A percentile compares a stretch with the other conserved stretches of the same genome.
Evolutionary conservation across 2,329 filamentous ascomycete genomes (phyloP).

Genomic region (Apiospora marii): DNA sequence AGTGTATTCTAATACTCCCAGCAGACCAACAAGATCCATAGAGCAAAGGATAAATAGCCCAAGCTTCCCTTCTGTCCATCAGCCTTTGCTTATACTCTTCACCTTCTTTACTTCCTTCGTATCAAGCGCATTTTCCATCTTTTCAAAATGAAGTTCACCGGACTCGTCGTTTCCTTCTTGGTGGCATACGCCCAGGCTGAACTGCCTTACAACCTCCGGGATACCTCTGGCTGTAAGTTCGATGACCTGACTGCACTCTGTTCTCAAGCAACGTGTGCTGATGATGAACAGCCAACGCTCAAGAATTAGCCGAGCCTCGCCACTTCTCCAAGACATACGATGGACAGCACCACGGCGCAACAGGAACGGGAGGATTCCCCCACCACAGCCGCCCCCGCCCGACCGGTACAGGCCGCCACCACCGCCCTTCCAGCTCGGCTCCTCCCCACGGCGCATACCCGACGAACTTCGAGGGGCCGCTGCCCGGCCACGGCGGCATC

Average conservation of each 20-base stretch:
- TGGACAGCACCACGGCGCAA: not conserved
- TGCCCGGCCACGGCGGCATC: not conserved
- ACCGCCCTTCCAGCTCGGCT: not conserved
- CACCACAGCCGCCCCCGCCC: not conserved
- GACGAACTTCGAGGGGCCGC: not conserved
- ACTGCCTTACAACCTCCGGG: constrained; percentile 15
- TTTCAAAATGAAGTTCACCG: constrained; percentile 18
- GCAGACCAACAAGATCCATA: constrained; percentile 5
- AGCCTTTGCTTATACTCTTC: not conserved
- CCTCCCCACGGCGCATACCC: not conserved
- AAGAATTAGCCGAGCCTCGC: not conserved
- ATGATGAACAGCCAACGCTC: not conserved
- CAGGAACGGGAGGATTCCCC: not conserved
- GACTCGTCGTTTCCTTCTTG: not conserved
- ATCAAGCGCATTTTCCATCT: not conserved
- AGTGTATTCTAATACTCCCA: not conserved
- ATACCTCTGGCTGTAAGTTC: constrained; percentile 5
- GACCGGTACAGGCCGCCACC: not conserved
- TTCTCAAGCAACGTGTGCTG: not conserved
- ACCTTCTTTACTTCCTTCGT: not conserved
- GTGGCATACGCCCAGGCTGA: not conserved
- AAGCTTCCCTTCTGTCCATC: not conserved
- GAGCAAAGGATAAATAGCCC: not conserved
- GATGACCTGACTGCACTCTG: not conserved
- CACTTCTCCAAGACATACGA: not conserved